phyloP scores from a whole-genome alignment of 768 basidiomycete genomes.

The Pisolithus orientalis region DNA sequence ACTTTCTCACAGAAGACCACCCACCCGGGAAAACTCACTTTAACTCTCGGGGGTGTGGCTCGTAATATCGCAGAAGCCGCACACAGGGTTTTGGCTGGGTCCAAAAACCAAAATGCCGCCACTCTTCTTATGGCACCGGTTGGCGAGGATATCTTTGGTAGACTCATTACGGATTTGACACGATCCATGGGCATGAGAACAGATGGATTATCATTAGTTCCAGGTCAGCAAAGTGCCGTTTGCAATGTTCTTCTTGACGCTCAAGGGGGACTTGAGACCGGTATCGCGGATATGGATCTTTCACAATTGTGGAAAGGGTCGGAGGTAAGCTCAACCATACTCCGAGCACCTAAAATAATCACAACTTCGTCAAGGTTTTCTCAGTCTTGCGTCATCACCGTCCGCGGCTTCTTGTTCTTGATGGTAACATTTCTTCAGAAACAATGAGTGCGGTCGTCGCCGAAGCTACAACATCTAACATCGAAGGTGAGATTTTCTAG shows the following conservation, averaged over 20 bases:
- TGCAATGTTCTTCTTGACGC: constrained; percentile 83
- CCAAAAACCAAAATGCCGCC: constrained; percentile 21
- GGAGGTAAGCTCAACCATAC: constrained; percentile 28
- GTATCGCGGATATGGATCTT: constrained; percentile 89
- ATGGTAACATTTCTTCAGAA: constrained; percentile 64
- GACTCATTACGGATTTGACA: constrained; percentile 54
- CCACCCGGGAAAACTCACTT: constrained; percentile 64
- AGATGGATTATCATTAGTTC: constrained; percentile 60
- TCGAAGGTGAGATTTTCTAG: constrained; percentile 43
- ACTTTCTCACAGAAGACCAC: constrained; percentile 57
- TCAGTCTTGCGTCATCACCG: constrained; percentile 39
- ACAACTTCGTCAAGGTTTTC: constrained; percentile 37
- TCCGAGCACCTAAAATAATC: not conserved
- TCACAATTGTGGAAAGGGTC: constrained; percentile 42
- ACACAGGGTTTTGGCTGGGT: constrained; percentile 48
- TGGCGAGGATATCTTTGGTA: constrained; percentile 73
- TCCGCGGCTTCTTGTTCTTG: constrained; percentile 62
- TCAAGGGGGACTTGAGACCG: constrained; percentile 67
- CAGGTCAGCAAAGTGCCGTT: constrained; percentile 56
- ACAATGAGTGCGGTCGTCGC: constrained; percentile 46
- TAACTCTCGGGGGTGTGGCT: constrained; percentile 84
- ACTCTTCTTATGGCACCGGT: constrained; percentile 69
- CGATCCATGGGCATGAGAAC: constrained; percentile 64
- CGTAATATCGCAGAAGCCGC: constrained; percentile 95
- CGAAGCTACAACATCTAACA: constrained; percentile 41